Evolutionary conservation across 2,329 filamentous ascomycete genomes (phyloP), one percentile per base, ranked within the genome.

Genomic region (Juglanconis sp.): DNA sequence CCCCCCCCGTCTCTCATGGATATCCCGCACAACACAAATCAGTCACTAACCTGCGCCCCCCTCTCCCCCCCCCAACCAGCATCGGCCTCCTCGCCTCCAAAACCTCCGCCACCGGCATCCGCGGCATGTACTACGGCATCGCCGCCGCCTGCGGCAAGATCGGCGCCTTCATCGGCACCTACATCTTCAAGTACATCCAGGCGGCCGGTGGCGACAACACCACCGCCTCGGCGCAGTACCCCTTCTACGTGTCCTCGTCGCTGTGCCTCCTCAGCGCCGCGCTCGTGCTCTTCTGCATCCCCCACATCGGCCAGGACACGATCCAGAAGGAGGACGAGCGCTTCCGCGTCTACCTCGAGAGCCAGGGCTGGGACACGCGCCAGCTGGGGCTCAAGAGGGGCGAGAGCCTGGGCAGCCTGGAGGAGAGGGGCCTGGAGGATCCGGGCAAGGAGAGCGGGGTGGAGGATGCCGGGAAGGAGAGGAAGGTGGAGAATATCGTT

Each of bases 41-140:
- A 40, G 40, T 34, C 4, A 47, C 40, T 13, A n/a, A 6, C 5
- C 15, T n/a, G 8, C 4, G 7, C n/a, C 17, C 5, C 9, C 31
- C 10, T 10, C 31, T 7, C 40, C 24, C 36, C 34, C 24, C 53
- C 46, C 17, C 72, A 96, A 96, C 11, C 42, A 57, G 55, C 72
- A 96, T 96, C 66, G 92, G 92, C 3, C 82, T 96, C 0, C 74
- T 96, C 35, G 92, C 93, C 0, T 89, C 90, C 51, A 96, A 96
- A 79, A 93, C 91, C 2, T 92, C 87, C 68, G 91, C 93, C 0
- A 96, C 93, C 4, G 89, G 90, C 17, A 88, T 97, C n/a, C 84
- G 92, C 44, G 93, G 92, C 31, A 85, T 90, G 70, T 89, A 88
- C 74, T 88, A 89, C 66, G 86, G 88, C 5, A 81, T 91, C 49